These are phyloP conservation scores for Aspergillus ibericus DNA, from an alignment of 2,329 filamentous ascomycete genomes.

Conservation along the genomic window DNA sequence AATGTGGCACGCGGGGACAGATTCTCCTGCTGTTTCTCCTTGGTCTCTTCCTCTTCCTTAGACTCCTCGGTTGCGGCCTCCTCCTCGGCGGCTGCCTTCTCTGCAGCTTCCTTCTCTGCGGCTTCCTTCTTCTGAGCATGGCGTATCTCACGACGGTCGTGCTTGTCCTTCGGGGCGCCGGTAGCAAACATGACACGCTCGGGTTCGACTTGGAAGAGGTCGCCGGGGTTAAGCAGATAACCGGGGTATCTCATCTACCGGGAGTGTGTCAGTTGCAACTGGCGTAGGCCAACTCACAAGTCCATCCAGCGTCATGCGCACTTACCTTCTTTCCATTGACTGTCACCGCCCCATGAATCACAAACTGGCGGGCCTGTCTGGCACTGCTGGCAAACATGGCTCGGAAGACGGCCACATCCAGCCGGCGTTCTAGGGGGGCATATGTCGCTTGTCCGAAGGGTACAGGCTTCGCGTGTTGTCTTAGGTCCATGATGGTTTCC, in stretches of 20 bases:
- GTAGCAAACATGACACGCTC: slow-evolving; percentile 87
- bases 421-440: slow-evolving; percentile 81
- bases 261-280: slow-evolving; percentile 5
- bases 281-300: neutral
- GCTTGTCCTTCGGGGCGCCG: slow-evolving; percentile 65
- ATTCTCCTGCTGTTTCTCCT: slow-evolving; percentile 39
- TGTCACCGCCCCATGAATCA: slow-evolving; percentile 86
- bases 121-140: slow-evolving; percentile 25
- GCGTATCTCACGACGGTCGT: slow-evolving; percentile 42
- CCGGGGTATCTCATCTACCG: slow-evolving; percentile 83
- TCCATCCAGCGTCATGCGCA: neutral
- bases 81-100: slow-evolving; percentile 15
- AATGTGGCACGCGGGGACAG: slow-evolving; percentile 51
- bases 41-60: slow-evolving; percentile 26
- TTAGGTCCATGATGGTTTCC: slow-evolving; percentile 25
- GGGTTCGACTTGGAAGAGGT: slow-evolving; percentile 94
- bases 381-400: slow-evolving; percentile 92
- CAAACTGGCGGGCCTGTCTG: slow-evolving; percentile 89
- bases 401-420: slow-evolving; percentile 93
- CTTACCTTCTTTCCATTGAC: slow-evolving; percentile 93
- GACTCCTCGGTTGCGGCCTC: slow-evolving; percentile 27
- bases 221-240: slow-evolving; percentile 93
- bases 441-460: slow-evolving; percentile 98
- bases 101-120: slow-evolving; percentile 20
- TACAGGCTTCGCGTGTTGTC: neutral